phyloP scores from a whole-genome alignment of 352 stramenopile genomes.

The Phytopythium vexans region DNA sequence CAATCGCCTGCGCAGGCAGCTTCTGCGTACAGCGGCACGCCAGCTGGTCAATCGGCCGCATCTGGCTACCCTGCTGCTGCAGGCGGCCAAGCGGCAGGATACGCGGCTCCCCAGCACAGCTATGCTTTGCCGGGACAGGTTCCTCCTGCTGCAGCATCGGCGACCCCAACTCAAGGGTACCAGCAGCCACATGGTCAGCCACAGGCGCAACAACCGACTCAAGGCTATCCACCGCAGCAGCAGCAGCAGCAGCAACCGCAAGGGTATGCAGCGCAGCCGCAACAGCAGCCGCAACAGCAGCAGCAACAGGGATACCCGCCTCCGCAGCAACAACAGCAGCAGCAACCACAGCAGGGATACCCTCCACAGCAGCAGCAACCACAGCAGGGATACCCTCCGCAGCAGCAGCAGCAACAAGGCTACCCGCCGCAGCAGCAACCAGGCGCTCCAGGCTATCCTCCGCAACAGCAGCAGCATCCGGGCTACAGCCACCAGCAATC shows the following conservation, averaged over 20 bases:
- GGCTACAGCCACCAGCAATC: conserved; percentile 22
- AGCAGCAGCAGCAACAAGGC: conserved; percentile 15
- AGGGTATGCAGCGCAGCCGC: conserved; percentile 18
- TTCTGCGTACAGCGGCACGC: too few relatives aligned
- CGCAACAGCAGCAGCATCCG: conserved; percentile 10
- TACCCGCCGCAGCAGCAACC: conserved; percentile 25
- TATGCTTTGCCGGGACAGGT: too few relatives aligned
- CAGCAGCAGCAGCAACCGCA: conserved; percentile 12
- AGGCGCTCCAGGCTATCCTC: conserved; percentile 15
- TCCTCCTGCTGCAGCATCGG: too few relatives aligned
- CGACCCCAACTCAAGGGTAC: too few relatives aligned
- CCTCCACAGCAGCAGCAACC: conserved; percentile 1
- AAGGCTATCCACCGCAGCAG: conserved; percentile 8
- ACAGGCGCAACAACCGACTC: conserved; percentile 10
- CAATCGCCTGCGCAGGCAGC: conserved; percentile 4
- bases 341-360: not conserved
- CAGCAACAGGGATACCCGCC: not conserved
- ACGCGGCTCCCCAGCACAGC: too few relatives aligned
- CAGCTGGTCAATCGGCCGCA: too few relatives aligned
- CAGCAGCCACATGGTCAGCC: not conserved
- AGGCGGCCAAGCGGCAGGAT: too few relatives aligned
- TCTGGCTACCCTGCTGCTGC: too few relatives aligned
- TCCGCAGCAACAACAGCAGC: conserved; percentile 3
- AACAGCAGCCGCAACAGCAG: conserved; percentile 3
- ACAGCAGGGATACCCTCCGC: conserved; percentile 15